A percentile compares a stretch with the other conserved stretches of the same genome.
Conservation (phyloP, 2,329 filamentous ascomycete species). For the Falciphora oryzae region DNA sequence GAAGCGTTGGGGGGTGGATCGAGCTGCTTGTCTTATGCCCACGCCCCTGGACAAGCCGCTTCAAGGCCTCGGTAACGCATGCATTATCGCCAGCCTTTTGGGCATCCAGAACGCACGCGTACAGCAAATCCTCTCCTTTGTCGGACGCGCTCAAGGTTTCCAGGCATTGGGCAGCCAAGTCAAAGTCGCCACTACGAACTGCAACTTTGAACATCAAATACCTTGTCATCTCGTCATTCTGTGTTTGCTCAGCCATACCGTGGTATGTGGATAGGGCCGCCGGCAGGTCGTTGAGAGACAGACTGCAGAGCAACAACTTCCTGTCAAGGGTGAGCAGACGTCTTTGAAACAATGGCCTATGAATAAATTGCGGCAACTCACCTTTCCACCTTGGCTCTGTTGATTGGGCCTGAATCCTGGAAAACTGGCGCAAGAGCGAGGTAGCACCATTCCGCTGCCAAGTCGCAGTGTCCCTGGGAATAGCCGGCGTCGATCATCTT, state of each 20-base stretch:
- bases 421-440: slow-evolving; percentile 65
- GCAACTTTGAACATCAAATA: slow-evolving; percentile 74
- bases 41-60: slow-evolving; percentile 52
- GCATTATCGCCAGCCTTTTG: slow-evolving; percentile 57
- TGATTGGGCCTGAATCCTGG: slow-evolving; percentile 55
- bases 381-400: slow-evolving; percentile 64
- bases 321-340: slow-evolving; percentile 35
- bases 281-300: slow-evolving; percentile 51
- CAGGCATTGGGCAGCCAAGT: slow-evolving; percentile 59
- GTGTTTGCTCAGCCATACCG: slow-evolving; percentile 51
- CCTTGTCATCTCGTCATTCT: slow-evolving; percentile 58
- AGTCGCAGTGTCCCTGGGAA: slow-evolving; percentile 42
- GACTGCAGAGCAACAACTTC: slow-evolving; percentile 65
- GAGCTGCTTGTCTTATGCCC: slow-evolving; percentile 39
- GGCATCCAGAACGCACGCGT: slow-evolving; percentile 75
- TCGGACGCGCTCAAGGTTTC: slow-evolving; percentile 48
- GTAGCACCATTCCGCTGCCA: slow-evolving; percentile 65
- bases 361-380: slow-evolving; percentile 23
- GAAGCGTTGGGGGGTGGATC: slow-evolving; percentile 56
- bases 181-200: slow-evolving; percentile 50
- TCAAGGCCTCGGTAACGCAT: slow-evolving; percentile 54
- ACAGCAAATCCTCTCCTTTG: slow-evolving; percentile 59
- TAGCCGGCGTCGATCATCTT: slow-evolving; percentile 63
- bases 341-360: not conserved
- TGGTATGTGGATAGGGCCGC: slow-evolving; percentile 50